phyloP scores from a whole-genome alignment of 768 basidiomycete genomes.

The Auricularia auricula-judae region DNA sequence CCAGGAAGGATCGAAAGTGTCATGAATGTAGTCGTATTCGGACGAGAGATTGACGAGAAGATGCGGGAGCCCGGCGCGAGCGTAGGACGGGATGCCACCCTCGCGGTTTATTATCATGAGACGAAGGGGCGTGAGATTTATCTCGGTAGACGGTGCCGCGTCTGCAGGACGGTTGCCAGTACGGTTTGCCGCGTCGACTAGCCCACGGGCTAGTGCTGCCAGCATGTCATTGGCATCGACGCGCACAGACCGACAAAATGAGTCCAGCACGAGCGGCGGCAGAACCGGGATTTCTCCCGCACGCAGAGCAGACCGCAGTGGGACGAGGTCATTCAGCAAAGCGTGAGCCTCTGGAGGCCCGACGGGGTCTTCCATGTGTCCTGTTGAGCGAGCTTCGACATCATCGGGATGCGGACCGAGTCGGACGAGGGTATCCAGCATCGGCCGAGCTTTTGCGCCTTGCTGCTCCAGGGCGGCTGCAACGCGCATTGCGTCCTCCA shows the following conservation, averaged over 20 bases:
- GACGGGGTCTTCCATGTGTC: conserved; percentile 22
- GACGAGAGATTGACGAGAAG: conserved; percentile 88
- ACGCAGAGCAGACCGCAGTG: conserved; percentile 78
- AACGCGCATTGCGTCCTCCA: conserved; percentile 79
- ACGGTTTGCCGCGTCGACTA: conserved; percentile 46
- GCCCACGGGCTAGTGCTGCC: conserved; percentile 75
- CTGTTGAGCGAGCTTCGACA: conserved; percentile 9
- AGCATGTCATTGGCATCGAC: conserved; percentile 83
- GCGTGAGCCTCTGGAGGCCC: conserved; percentile 64
- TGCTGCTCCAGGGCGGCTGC: conserved; percentile 74
- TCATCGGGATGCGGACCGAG: conserved; percentile 63
- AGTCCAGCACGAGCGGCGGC: conserved; percentile 86
- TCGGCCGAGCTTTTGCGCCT: conserved; percentile 78
- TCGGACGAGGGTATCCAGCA: conserved; percentile 77
- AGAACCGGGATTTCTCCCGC: conserved; percentile 96
- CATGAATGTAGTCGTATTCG: conserved; percentile 73
- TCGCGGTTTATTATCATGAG: conserved; percentile 96
- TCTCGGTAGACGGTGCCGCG: conserved; percentile 25
- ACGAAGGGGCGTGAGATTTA: conserved; percentile 86
- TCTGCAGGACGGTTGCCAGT: conserved; percentile 19
- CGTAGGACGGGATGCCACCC: conserved; percentile 96
- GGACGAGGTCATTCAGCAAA: conserved; percentile 64
- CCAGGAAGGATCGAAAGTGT: conserved; percentile 79
- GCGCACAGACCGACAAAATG: conserved; percentile 75
- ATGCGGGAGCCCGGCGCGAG: conserved; percentile 88